A percentile compares a stretch with the other conserved stretches of the same genome.
Evolutionary conservation across 257 asterid genomes (phyloP).

Genomic region (Jacaranda mimosifolia): DNA sequence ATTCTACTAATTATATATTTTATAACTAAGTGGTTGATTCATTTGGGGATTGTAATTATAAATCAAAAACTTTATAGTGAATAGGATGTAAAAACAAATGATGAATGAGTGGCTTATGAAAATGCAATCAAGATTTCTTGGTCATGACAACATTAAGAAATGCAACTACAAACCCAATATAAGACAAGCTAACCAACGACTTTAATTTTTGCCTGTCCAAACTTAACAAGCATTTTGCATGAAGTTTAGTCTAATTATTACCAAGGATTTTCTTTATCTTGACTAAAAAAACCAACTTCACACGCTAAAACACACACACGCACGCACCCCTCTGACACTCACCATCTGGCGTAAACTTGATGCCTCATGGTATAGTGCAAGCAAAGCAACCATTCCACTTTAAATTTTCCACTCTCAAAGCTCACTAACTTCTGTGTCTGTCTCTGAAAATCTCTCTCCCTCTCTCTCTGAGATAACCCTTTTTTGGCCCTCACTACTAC

Average conservation of each 20-base stretch:
- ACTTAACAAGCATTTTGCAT: not conserved
- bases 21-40: no score
- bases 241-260: not conserved
- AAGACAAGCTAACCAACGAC: not conserved
- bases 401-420: slow-evolving; percentile 23
- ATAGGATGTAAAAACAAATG: no score
- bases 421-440: slow-evolving; percentile 24
- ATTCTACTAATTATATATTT: no score
- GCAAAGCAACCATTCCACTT: slow-evolving; percentile 60
- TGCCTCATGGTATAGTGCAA: slow-evolving; percentile 72
- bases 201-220: slow-evolving; percentile 1
- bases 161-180: not conserved
- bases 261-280: not conserved
- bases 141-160: not conserved
- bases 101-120: no score
- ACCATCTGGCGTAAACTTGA: slow-evolving; percentile 62
- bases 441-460: not conserved
- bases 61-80: no score
- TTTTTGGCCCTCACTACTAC: not conserved
- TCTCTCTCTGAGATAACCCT: not conserved
- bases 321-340: slow-evolving; percentile 24
- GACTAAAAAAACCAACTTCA: slow-evolving; percentile 26
- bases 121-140: no score
- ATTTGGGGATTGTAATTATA: no score
- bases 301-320: slow-evolving; percentile 39